Evolutionary conservation across 2,329 filamentous ascomycete genomes (phyloP).

Genomic region (Apiospora arundinis): DNA sequence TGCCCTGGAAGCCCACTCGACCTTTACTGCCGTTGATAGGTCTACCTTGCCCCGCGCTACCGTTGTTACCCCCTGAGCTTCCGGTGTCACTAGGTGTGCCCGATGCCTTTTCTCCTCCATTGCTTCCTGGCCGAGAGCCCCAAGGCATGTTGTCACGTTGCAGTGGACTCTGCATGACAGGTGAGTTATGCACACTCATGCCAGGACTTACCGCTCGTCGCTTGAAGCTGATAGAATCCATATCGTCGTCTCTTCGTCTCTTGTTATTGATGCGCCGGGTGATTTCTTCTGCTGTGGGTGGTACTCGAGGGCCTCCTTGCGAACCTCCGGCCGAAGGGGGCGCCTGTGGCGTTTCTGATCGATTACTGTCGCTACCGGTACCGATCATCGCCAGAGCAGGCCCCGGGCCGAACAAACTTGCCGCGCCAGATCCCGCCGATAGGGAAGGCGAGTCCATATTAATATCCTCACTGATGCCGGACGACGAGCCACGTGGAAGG

Average conservation of each 20-base stretch:
- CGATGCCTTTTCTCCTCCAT: slow-evolving; percentile 56
- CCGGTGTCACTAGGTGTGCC: slow-evolving; percentile 59
- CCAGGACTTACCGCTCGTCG: slow-evolving; percentile 89
- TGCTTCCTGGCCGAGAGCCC: slow-evolving; percentile 73
- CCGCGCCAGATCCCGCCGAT: slow-evolving; percentile 43
- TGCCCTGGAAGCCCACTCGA: slow-evolving; percentile 83
- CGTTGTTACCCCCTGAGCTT: slow-evolving; percentile 42
- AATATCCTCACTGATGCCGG: slow-evolving; percentile 71
- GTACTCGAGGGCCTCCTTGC: slow-evolving; percentile 43
- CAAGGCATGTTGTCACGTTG: slow-evolving; percentile 74
- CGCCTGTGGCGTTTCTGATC: slow-evolving; percentile 47
- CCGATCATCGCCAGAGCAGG: slow-evolving; percentile 43
- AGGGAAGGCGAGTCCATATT: slow-evolving; percentile 73
- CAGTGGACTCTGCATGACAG: slow-evolving; percentile 83
- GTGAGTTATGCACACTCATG: slow-evolving; percentile 89
- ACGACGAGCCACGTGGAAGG: slow-evolving; percentile 64
- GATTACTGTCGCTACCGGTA: slow-evolving; percentile 35
- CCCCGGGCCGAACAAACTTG: slow-evolving; percentile 39
- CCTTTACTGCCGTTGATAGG: slow-evolving; percentile 60
- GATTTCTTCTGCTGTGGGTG: slow-evolving; percentile 74
- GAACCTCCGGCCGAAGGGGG: slow-evolving; percentile 38
- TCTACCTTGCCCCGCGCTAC: slow-evolving; percentile 41
- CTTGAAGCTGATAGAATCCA: slow-evolving; percentile 88
- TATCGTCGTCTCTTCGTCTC: slow-evolving; percentile 88
- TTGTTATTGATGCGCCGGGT: slow-evolving; percentile 81